Evolutionary conservation across 192 early-diverging fungal genomes (phyloP), one percentile per base, ranked within the genome.

Genomic region (Gigaspora rosea): DNA sequence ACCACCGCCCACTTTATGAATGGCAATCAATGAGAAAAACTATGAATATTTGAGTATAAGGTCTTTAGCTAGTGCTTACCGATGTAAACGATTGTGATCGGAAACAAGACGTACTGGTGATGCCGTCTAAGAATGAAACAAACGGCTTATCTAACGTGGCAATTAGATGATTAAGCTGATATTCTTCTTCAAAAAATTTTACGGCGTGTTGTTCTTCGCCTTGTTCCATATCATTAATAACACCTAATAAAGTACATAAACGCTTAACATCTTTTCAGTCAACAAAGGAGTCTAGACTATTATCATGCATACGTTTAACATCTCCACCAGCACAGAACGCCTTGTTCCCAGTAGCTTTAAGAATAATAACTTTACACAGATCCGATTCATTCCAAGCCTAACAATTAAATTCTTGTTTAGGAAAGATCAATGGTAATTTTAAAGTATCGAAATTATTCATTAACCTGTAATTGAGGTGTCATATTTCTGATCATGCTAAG

Each of bases 251-350:
- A 33, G 65, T 65, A 18, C 33, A 66, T 22, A 41, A 76, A 49
- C 10, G 7, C 46, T 27, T 27, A 27, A 27, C 27, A 27, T 27
- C 27, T 27, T 27, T 27, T 27, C 27, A 27, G 27, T 27, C 27
- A 27, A 27, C 27, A 27, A 27, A 27, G 27, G 27, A 27, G 27
- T 27, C 27, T 27, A 27, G 27, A 27, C 27, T 27, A 27, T 27
- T 27, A 27, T 27, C 27, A 27, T 64, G 68, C 65, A 78, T 83
- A 87, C 84, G 47, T 68, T 85, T 87, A 18, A 95, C 92, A 75
- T 95, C 94, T 32, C 92, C 94, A 48, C 97, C 96, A 51, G 97
- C 95, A 79, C 96, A 99, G 80, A 98, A 97, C 13, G 91, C 95
- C 72, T 87, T 88, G 18, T 85, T 85, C 64, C 91, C 93, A 50